Conservation (phyloP, 148 eudicot species). For the Persicaria tinctoria region DNA sequence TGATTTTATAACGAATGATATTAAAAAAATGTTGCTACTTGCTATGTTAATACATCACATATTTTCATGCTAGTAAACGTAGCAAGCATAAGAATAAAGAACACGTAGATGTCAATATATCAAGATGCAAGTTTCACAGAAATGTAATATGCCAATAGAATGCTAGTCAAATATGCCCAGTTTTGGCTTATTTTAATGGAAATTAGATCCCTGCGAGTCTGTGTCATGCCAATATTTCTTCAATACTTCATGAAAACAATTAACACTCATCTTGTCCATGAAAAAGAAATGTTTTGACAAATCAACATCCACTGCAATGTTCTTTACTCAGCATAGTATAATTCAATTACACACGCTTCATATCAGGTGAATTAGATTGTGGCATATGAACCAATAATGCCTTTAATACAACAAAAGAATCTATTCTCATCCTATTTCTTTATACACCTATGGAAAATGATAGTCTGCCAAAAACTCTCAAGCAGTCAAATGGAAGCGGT, state of each 20-base stretch:
- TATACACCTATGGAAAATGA: background rate
- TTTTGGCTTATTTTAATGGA: background rate
- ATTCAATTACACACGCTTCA: background rate
- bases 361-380: background rate
- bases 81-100: conserved; percentile 1
- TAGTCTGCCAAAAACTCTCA: background rate
- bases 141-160: background rate
- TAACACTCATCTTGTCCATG: background rate
- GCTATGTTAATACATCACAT: background rate
- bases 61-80: background rate
- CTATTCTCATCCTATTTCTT: background rate
- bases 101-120: background rate
- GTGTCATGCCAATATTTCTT: background rate
- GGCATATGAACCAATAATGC: background rate
- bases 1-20: background rate
- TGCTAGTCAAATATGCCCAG: background rate
- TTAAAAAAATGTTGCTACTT: background rate
- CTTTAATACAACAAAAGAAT: background rate
- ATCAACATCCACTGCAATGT: background rate
- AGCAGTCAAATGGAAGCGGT: background rate
- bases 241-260: background rate
- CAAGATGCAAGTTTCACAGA: background rate
- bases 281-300: background rate
- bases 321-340: background rate
- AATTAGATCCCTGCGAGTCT: background rate